Conservation (phyloP, 139 green algal species). For the Diplosphaera chodatii region DNA sequence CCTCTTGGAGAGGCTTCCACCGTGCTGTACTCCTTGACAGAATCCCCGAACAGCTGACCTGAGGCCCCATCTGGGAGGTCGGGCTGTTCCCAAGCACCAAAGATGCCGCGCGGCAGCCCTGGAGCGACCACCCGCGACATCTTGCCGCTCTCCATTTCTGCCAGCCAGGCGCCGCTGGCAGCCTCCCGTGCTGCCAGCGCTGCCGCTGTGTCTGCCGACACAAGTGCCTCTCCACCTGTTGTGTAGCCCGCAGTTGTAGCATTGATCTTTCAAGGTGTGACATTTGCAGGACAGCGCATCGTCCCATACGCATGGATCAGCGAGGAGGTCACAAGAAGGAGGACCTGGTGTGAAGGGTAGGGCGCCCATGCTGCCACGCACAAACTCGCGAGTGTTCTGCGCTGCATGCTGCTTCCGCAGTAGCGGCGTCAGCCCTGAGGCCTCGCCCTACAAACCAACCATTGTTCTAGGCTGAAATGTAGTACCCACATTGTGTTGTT, state of each 20-base stretch:
- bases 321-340: too few relatives aligned
- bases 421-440: slow-evolving; percentile 8
- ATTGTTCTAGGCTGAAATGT: too few relatives aligned
- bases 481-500: too few relatives aligned
- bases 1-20: too few relatives aligned
- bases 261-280: too few relatives aligned
- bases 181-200: slow-evolving; percentile 40
- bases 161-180: slow-evolving; percentile 41
- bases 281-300: too few relatives aligned
- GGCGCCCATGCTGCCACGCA: slow-evolving; percentile 50
- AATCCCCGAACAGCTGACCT: too few relatives aligned
- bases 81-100: slow-evolving; percentile 35
- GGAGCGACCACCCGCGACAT: slow-evolving; percentile 24
- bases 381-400: slow-evolving; percentile 36
- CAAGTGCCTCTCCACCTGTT: slow-evolving; percentile 38
- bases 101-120: slow-evolving; percentile 42
- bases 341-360: slow-evolving; percentile 58
- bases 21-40: too few relatives aligned
- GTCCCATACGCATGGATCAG: too few relatives aligned
- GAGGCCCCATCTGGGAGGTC: neutral
- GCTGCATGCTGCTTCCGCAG: slow-evolving; percentile 18
- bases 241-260: too few relatives aligned
- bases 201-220: slow-evolving; percentile 22
- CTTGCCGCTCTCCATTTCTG: slow-evolving; percentile 26
- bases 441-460: neutral